A percentile compares a stretch with the other conserved stretches of the same genome.
These are phyloP conservation scores for Hyaloscypha bicolor DNA, from an alignment of 495 filamentous ascomycete species.

Conservation along the genomic window DNA sequence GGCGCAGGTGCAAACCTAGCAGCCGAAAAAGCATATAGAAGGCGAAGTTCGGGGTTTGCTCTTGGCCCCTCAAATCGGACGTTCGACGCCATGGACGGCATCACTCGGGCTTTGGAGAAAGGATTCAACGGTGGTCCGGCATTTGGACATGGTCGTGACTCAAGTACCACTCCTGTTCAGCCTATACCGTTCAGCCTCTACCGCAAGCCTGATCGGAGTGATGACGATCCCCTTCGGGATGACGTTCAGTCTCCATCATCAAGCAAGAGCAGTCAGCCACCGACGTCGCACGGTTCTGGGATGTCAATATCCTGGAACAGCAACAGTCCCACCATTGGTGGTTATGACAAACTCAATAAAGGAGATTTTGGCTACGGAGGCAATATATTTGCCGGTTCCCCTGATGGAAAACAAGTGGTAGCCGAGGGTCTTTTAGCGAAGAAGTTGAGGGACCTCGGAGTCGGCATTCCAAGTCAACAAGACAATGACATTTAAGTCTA, in stretches of 20 bases:
- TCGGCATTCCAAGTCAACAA: constrained; percentile 22
- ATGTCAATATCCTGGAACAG: constrained; percentile 24
- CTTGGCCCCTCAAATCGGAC: constrained; percentile 38
- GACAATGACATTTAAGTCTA: constrained; percentile 27
- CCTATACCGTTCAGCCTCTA: constrained; percentile 39
- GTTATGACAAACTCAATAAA: constrained; percentile 68
- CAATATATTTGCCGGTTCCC: constrained; percentile 48
- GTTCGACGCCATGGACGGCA: constrained; percentile 41
- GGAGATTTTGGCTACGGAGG: constrained; percentile 70
- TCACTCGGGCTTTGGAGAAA: constrained; percentile 34
- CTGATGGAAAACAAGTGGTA: constrained; percentile 40
- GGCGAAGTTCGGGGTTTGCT: constrained; percentile 58
- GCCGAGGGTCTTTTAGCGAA: constrained; percentile 59
- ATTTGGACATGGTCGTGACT: constrained; percentile 16
- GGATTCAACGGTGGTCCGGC: constrained; percentile 25
- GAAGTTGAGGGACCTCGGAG: constrained; percentile 51
- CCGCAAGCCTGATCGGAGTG: constrained; percentile 11
- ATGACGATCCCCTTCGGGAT: constrained; percentile 11
- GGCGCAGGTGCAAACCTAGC: constrained; percentile 43
- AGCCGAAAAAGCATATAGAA: constrained; percentile 57
- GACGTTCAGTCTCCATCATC: constrained; percentile 33
- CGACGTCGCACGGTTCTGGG: constrained; percentile 21
- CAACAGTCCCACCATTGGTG: constrained; percentile 33
- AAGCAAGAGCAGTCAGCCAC: constrained; percentile 28
- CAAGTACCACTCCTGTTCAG: constrained; percentile 35